Base-by-base conservation (phyloP, 1,284 basidiomycete species). In the Pseudozyma thailandica region DNA sequence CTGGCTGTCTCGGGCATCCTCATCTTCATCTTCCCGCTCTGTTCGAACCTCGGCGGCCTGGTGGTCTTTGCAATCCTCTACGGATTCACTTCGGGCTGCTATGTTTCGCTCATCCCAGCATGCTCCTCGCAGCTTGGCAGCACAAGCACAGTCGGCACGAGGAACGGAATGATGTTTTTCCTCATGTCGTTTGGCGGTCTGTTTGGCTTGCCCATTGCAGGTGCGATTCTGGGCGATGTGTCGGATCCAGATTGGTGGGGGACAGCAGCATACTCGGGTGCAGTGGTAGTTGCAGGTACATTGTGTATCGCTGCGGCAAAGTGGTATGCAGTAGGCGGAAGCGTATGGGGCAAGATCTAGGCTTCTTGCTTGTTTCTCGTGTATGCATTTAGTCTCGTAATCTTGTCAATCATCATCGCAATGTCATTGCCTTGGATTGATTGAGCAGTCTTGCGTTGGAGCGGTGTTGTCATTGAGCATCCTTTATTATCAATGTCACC, bases 1-100 rank as follows among this genome's bases (percentile, higher is more conserved):
- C 79, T 81, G 0, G 50, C 69, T 15, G 51, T 79, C 20, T 75
- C 75, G 2, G 76, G 79, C 6, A 43, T 82, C 5, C 61, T 77
- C 12, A 72, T 70, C 28, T 75, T 82, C 47, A 55, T 75, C 50
- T 65, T 76, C 37, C 63, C 60, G 10, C 56, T 63, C 13, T 68
- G 63, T 43, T 44, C 47, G 25, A 59, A 63, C 18, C 50, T 63
- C 7, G 69, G 55, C 21, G 63, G 69, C 0, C 49, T 72, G 28
- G 33, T 66, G 10, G 49, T 45, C 1, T 70, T 77, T 39, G 44
- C 69, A 46, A 58, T 73, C 16, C 45, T 79, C 7, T 79, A 77
- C 41, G 77, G 77, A 10, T 69, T 77, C 38, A 61, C 62, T 10
- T 71, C 75, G 0, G 75, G 77, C 4, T 60, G 62, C 54, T 72